These are phyloP conservation scores for Suillus alpinus DNA, from an alignment of 768 basidiomycete genomes.

Conservation along the genomic window DNA sequence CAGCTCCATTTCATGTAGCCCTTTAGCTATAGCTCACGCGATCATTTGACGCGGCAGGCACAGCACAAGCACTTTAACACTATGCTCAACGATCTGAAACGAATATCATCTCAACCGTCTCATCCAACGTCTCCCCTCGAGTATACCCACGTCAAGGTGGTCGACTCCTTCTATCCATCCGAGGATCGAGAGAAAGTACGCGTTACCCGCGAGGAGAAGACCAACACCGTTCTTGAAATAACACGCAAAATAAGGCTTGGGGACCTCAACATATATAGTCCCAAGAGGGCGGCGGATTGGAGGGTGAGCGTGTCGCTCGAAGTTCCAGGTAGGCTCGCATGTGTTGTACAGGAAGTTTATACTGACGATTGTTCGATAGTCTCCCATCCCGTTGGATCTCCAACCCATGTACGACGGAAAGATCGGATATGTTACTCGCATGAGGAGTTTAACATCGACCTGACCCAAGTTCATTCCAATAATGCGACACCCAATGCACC, in stretches of 20 bases:
- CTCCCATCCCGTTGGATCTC: constrained; percentile 61
- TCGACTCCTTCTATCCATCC: constrained; percentile 73
- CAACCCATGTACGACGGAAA: constrained; percentile 68
- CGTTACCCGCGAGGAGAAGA: constrained; percentile 81
- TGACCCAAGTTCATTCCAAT: constrained; percentile 82
- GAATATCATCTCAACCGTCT: constrained; percentile 47
- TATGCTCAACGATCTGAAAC: constrained; percentile 81
- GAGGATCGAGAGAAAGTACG: constrained; percentile 63
- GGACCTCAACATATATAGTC: constrained; percentile 84
- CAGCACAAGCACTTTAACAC: constrained; percentile 89
- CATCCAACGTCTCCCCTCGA: constrained; percentile 57
- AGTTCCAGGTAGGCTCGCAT: constrained; percentile 63
- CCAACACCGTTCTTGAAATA: constrained; percentile 57
- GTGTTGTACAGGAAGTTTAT: neutral
- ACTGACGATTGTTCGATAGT: constrained; percentile 37
- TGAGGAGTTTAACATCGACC: constrained; percentile 89
- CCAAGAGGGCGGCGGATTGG: constrained; percentile 86
- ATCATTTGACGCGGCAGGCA: constrained; percentile 40
- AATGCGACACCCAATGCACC: constrained; percentile 40
- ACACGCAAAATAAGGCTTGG: constrained; percentile 82
- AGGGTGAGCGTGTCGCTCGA: constrained; percentile 91
- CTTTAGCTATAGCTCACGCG: constrained; percentile 13
- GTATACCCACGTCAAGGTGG: constrained; percentile 73
- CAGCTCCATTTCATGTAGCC: constrained; percentile 24
- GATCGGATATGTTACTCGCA: constrained; percentile 92